Conservation (phyloP, 805 yeast genomes). For the Lachancea fermentati region DNA sequence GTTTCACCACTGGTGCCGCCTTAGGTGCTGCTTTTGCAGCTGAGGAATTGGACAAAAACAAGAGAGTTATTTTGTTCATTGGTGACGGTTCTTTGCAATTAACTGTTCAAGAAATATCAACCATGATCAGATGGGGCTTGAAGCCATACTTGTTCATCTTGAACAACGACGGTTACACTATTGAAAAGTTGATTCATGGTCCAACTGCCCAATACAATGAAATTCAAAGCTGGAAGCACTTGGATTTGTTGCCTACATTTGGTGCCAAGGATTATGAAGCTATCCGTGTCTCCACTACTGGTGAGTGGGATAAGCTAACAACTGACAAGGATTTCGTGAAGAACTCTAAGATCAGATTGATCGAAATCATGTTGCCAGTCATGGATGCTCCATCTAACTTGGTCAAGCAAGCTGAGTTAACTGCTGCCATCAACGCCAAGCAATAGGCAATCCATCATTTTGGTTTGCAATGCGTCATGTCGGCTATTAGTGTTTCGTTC, state of each 20-base stretch:
- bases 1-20: constrained; percentile 62
- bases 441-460: constrained; percentile 16
- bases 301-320: constrained; percentile 52
- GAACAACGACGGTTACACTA: constrained; percentile 71
- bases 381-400: constrained; percentile 67
- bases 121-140: constrained; percentile 60
- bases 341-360: constrained; percentile 55
- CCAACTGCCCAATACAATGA: constrained; percentile 57
- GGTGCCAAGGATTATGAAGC: constrained; percentile 51
- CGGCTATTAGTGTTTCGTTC: neutral
- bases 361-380: constrained; percentile 62
- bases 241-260: constrained; percentile 45
- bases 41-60: constrained; percentile 53
- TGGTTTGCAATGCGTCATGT: too few species aligned
- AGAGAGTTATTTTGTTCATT: constrained; percentile 60
- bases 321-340: constrained; percentile 42
- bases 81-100: constrained; percentile 76
- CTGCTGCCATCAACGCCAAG: constrained; percentile 43
- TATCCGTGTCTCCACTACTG: constrained; percentile 46
- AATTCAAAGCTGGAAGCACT: constrained; percentile 66
- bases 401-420: constrained; percentile 58
- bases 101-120: constrained; percentile 68
- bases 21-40: constrained; percentile 67
- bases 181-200: constrained; percentile 71
- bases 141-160: constrained; percentile 64